phyloP scores from a whole-genome alignment of 192 early-diverging fungal genomes.

The Linnemannia zychae region DNA sequence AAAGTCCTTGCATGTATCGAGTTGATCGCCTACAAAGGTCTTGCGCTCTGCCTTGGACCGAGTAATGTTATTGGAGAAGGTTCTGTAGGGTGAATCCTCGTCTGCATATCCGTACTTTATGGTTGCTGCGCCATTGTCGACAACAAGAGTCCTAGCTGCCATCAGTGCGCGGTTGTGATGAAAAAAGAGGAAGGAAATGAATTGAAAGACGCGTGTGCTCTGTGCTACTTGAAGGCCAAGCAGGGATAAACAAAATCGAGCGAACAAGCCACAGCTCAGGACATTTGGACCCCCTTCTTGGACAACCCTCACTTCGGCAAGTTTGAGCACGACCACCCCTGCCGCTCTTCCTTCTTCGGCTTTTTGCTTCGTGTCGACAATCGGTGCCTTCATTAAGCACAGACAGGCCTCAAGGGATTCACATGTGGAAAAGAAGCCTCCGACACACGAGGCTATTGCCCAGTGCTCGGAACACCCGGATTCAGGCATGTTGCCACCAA shows the following conservation, averaged over 20 bases:
- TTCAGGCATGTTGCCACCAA: conserved; percentile 30
- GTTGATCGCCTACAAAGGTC: conserved; percentile 78
- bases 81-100: conserved; percentile 31
- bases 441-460: conserved; percentile 22
- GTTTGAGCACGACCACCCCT: not conserved
- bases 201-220: not conserved
- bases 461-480: conserved; percentile 20
- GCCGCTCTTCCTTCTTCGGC: not conserved
- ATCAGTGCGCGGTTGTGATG: conserved; percentile 8
- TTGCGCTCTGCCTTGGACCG: conserved; percentile 68
- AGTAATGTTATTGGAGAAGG: conserved; percentile 72
- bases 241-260: not conserved
- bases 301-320: not conserved
- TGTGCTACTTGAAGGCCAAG: not conserved
- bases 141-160: conserved; percentile 43
- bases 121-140: conserved; percentile 56
- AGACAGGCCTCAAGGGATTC: not conserved
- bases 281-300: not conserved
- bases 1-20: conserved; percentile 72
- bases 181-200: not conserved
- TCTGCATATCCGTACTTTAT: conserved; percentile 52
- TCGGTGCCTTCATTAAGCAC: not conserved
- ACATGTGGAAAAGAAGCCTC: conserved; percentile 51
- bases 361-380: not conserved
- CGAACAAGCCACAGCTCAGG: not conserved